phyloP scores from a whole-genome alignment of 495 filamentous ascomycete genomes.

The Niebla homalea region DNA sequence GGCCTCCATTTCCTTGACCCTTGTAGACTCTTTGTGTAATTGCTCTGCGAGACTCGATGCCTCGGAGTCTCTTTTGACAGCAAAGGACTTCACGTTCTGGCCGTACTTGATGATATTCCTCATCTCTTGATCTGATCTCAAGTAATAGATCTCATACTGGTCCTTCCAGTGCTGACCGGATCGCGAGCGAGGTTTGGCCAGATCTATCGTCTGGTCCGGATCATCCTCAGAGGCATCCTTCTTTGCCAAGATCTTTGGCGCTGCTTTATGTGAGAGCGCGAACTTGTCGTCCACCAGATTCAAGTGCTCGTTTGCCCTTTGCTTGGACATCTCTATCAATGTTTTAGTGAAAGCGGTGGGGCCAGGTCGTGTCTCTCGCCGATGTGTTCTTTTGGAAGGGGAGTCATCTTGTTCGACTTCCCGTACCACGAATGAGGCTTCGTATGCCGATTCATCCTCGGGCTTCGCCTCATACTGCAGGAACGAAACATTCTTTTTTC shows the following conservation, averaged over 20 bases:
- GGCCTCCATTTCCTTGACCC: slow-evolving; percentile 38
- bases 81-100: slow-evolving; percentile 74
- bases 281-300: neutral
- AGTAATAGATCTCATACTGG: slow-evolving; percentile 71
- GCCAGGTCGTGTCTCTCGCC: slow-evolving; percentile 16
- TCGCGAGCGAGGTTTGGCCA: slow-evolving; percentile 66
- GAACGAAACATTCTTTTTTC: slow-evolving; percentile 87
- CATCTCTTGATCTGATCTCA: slow-evolving; percentile 65
- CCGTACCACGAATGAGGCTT: slow-evolving; percentile 15
- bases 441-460: neutral
- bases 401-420: slow-evolving; percentile 22
- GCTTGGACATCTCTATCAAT: slow-evolving; percentile 15
- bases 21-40: slow-evolving; percentile 49
- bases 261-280: slow-evolving; percentile 1
- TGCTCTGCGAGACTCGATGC: slow-evolving; percentile 57
- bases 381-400: slow-evolving; percentile 14
- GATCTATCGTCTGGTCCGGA: slow-evolving; percentile 47
- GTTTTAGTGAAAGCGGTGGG: slow-evolving; percentile 18
- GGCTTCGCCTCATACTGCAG: slow-evolving; percentile 42
- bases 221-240: slow-evolving; percentile 29
- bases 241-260: slow-evolving; percentile 19
- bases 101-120: slow-evolving; percentile 68
- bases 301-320: neutral
- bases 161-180: slow-evolving; percentile 92
- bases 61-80: slow-evolving; percentile 77